Percentiles rank a stretch among this genome's conserved stretches.
Evolutionary conservation across 345 rosid species (phyloP).

Genomic region (Lumnitzera racemosa): DNA sequence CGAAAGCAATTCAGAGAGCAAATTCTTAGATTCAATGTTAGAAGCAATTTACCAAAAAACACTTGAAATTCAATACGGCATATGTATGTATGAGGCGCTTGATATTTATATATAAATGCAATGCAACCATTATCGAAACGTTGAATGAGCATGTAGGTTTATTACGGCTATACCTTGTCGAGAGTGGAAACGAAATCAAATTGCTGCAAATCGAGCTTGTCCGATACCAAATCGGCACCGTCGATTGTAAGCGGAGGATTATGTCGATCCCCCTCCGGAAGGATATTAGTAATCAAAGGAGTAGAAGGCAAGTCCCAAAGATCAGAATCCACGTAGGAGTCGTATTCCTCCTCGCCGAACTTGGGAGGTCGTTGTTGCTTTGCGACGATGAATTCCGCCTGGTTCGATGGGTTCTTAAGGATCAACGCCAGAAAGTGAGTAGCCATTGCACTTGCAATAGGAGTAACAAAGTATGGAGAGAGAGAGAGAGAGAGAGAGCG

Average conservation of each 20-base stretch:
- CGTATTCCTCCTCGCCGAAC: slow-evolving; percentile 55
- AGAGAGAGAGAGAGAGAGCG: too few species aligned
- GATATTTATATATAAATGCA: too few species aligned
- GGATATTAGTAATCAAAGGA: slow-evolving; percentile 12
- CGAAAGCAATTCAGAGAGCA: too few species aligned
- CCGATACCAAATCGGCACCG: slow-evolving; percentile 24
- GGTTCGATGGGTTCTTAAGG: slow-evolving; percentile 26
- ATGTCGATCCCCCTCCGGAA: slow-evolving; percentile 9
- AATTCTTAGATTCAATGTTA: too few species aligned
- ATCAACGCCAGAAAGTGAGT: slow-evolving; percentile 44
- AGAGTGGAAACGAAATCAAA: slow-evolving; percentile 41
- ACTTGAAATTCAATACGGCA: too few species aligned
- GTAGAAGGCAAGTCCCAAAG: slow-evolving; percentile 84
- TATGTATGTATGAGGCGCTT: too few species aligned
- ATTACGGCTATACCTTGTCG: slow-evolving; percentile 25
- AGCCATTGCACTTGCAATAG: slow-evolving; percentile 21
- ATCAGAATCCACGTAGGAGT: slow-evolving; percentile 61
- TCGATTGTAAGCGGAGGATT: slow-evolving; percentile 15
- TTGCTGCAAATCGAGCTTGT: slow-evolving; percentile 25
- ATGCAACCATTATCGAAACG: too few species aligned
- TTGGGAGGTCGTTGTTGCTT: slow-evolving; percentile 58
- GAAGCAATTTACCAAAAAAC: too few species aligned
- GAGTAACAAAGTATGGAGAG: too few species aligned
- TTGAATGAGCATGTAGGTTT: too few species aligned
- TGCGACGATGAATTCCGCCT: slow-evolving; percentile 38